phyloP scores from a whole-genome alignment of 345 rosid genomes.

The Bruguiera parviflora region DNA sequence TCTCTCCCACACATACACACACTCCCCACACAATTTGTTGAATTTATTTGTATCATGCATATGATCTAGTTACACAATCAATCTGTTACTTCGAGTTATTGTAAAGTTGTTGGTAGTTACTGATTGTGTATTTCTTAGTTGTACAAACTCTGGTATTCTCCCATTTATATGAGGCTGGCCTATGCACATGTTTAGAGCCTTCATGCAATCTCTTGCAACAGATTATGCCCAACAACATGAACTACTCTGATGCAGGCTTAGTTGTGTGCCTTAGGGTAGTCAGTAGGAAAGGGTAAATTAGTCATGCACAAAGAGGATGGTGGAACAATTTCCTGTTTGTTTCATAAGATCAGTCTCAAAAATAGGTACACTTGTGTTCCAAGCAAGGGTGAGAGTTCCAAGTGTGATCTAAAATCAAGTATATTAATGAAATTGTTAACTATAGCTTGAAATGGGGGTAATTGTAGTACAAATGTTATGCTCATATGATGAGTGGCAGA shows the following conservation, averaged over 20 bases:
- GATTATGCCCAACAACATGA: neutral
- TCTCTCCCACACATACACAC: neutral
- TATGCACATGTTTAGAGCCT: neutral
- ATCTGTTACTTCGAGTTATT: too few species aligned
- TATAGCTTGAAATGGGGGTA: neutral
- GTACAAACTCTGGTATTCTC: neutral
- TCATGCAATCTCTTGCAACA: neutral
- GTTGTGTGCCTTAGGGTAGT: conserved; percentile 1
- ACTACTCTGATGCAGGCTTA: neutral
- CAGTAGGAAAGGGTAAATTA: neutral
- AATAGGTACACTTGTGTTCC: neutral
- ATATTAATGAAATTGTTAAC: neutral
- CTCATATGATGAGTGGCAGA: neutral
- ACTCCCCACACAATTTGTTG: neutral
- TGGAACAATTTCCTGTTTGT: neutral
- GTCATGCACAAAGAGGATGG: too few species aligned
- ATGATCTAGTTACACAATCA: too few species aligned
- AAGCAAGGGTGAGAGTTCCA: neutral
- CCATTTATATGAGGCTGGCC: neutral
- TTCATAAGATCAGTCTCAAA: neutral
- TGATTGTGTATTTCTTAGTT: too few species aligned
- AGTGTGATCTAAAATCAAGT: neutral
- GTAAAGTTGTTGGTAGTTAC: too few species aligned
- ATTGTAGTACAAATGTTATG: neutral
- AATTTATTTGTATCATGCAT: neutral